Percentiles rank a stretch among this genome's conserved stretches.
These are phyloP conservation scores for Penicillium sp. DNA, from an alignment of 2,329 filamentous ascomycete genomes.

Conservation along the genomic window DNA sequence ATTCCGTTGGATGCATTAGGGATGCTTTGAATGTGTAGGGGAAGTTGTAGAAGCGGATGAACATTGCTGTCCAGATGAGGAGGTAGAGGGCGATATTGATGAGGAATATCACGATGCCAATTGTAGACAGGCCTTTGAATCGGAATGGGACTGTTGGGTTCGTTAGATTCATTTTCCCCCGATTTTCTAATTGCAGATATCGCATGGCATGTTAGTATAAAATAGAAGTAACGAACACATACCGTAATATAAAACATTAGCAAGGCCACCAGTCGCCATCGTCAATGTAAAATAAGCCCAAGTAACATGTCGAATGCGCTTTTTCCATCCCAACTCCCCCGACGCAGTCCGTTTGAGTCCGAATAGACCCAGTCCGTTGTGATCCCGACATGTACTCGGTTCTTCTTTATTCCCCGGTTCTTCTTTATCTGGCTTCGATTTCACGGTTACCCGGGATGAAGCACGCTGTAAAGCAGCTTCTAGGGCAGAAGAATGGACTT, in stretches of 20 bases:
- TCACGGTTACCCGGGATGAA: slow-evolving; percentile 19
- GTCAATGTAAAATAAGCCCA: slow-evolving; percentile 79
- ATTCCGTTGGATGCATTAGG: slow-evolving; percentile 73
- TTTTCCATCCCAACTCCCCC: slow-evolving; percentile 45
- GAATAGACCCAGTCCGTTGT: slow-evolving; percentile 16
- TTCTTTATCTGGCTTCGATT: slow-evolving; percentile 1
- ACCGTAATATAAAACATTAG: slow-evolving; percentile 59
- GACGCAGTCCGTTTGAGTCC: slow-evolving; percentile 18
- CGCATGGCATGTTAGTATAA: too few relatives aligned
- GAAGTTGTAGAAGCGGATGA: slow-evolving; percentile 64
- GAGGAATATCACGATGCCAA: slow-evolving; percentile 60
- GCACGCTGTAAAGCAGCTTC: slow-evolving; percentile 24
- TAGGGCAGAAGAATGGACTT: slow-evolving; percentile 31
- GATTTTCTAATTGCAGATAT: too few relatives aligned
- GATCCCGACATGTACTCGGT: slow-evolving; percentile 6
- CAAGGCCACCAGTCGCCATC: slow-evolving; percentile 59
- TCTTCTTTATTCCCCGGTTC: too few relatives aligned
- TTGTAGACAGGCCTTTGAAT: slow-evolving; percentile 54
- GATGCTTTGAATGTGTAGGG: slow-evolving; percentile 68
- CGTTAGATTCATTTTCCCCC: slow-evolving; percentile 9
- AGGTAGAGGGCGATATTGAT: slow-evolving; percentile 62
- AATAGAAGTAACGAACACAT: too few relatives aligned
- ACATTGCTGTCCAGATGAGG: slow-evolving; percentile 61
- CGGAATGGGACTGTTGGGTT: slow-evolving; percentile 50
- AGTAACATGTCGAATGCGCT: slow-evolving; percentile 60